Evolutionary conservation across 352 stramenopile genomes (phyloP).

Genomic region (Globisporangium lucens): DNA sequence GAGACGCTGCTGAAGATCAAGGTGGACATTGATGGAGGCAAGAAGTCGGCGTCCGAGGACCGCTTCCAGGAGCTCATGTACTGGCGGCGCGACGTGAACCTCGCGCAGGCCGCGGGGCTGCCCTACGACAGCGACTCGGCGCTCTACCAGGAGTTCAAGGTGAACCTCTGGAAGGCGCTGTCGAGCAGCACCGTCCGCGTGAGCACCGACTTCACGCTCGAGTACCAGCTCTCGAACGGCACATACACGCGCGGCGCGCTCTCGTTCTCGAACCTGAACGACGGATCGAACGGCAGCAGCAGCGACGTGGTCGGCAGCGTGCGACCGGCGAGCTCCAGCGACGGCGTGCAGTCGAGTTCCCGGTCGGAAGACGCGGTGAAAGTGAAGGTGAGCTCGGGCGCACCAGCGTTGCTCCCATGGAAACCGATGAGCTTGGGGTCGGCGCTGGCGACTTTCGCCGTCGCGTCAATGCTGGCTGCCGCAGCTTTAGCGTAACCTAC

Average conservation of each 20-base stretch:
- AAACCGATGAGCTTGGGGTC: background rate
- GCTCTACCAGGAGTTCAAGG: constrained; percentile 40
- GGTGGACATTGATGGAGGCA: constrained; percentile 30
- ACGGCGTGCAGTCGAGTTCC: constrained; percentile 8
- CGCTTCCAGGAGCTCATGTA: constrained; percentile 51
- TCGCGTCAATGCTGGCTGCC: background rate
- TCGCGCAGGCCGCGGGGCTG: constrained; percentile 33
- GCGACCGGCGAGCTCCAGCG: constrained; percentile 12
- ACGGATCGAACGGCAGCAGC: background rate
- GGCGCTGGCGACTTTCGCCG: background rate
- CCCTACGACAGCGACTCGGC: constrained; percentile 46
- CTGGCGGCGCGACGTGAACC: constrained; percentile 51
- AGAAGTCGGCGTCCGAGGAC: constrained; percentile 27
- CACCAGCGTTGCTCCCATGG: background rate
- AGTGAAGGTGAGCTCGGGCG: constrained; percentile 9
- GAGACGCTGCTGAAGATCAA: constrained; percentile 66
- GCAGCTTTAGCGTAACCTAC: background rate
- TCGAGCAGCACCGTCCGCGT: constrained; percentile 35
- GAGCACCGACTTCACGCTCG: constrained; percentile 36
- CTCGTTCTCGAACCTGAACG: constrained; percentile 25
- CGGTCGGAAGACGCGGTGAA: background rate
- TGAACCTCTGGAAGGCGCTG: constrained; percentile 32
- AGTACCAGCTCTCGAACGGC: constrained; percentile 31
- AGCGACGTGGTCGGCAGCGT: constrained; percentile 25
- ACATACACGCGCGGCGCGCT: constrained; percentile 15